These are phyloP conservation scores for Lachancea thermotolerans DNA, from an alignment of 805 yeast genomes.

Conservation along the genomic window DNA sequence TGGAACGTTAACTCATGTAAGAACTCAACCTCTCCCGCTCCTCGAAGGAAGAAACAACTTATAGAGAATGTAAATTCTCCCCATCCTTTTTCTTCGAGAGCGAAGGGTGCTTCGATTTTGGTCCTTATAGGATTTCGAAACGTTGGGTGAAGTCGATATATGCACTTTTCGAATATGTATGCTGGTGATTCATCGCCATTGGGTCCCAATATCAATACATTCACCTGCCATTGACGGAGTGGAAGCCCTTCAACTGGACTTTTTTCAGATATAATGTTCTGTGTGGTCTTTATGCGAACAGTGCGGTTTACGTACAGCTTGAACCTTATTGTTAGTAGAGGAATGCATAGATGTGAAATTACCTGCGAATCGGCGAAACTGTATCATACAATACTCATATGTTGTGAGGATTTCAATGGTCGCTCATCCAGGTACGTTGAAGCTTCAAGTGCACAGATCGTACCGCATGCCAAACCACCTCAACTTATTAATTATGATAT, in stretches of 20 bases:
- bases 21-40: conserved; percentile 73
- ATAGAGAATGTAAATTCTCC: conserved; percentile 91
- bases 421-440: no score
- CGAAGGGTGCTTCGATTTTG: conserved; percentile 71
- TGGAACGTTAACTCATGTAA: conserved; percentile 77
- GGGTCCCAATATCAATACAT: conserved; percentile 63
- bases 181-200: conserved; percentile 80
- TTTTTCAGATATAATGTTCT: conserved; percentile 63
- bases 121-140: conserved; percentile 76
- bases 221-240: conserved; percentile 82
- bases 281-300: conserved; percentile 78
- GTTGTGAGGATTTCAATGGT: no score
- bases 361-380: not conserved
- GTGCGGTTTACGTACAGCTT: conserved; percentile 56
- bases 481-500: no score
- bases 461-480: no score
- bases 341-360: not conserved
- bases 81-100: conserved; percentile 89
- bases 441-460: no score
- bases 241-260: conserved; percentile 82
- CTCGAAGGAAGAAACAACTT: conserved; percentile 62
- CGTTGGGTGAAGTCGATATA: conserved; percentile 88
- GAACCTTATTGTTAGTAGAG: conserved; percentile 2
- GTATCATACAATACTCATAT: no score
- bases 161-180: conserved; percentile 72